These are phyloP conservation scores for Talaromyces sp. DNA, from an alignment of 2,329 filamentous ascomycete species.

Conservation along the genomic window DNA sequence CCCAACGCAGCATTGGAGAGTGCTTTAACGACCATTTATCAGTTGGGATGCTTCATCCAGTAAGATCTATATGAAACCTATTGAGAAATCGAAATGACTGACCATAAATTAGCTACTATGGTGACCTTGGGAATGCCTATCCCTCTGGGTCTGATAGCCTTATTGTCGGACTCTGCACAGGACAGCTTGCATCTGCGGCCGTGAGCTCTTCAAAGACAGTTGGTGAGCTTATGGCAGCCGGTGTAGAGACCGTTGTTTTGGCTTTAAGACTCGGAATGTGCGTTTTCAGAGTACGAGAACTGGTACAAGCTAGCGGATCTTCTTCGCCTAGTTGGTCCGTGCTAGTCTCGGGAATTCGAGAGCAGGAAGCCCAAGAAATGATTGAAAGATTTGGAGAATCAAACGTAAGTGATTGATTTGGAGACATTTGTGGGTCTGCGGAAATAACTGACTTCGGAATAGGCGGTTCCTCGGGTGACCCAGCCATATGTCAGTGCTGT, in stretches of 20 bases:
- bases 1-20: constrained; percentile 47
- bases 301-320: constrained; percentile 35
- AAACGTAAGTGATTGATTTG: constrained; percentile 25
- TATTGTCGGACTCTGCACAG: constrained; percentile 49
- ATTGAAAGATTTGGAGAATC: constrained; percentile 27
- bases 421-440: neutral
- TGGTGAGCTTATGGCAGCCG: constrained; percentile 45
- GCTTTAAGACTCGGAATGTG: constrained; percentile 49
- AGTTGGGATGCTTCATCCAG: constrained; percentile 49
- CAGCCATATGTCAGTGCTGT: constrained; percentile 63
- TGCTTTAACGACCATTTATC: constrained; percentile 47
- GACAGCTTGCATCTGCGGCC: constrained; percentile 45
- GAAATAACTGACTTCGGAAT: constrained; percentile 3
- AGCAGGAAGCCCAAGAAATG: constrained; percentile 30
- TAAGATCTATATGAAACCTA: constrained; percentile 27
- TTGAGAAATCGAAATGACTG: neutral
- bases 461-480: constrained; percentile 53
- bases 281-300: constrained; percentile 40
- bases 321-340: constrained; percentile 44
- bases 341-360: constrained; percentile 42
- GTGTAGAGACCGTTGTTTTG: constrained; percentile 46
- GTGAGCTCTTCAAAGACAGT: constrained; percentile 44
- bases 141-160: constrained; percentile 40
- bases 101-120: constrained; percentile 42
- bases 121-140: constrained; percentile 45